Evolutionary conservation across 192 early-diverging fungal species (phyloP), one percentile per base, ranked within the genome.

Genomic region (Tieghemiomyces parasiticus): DNA sequence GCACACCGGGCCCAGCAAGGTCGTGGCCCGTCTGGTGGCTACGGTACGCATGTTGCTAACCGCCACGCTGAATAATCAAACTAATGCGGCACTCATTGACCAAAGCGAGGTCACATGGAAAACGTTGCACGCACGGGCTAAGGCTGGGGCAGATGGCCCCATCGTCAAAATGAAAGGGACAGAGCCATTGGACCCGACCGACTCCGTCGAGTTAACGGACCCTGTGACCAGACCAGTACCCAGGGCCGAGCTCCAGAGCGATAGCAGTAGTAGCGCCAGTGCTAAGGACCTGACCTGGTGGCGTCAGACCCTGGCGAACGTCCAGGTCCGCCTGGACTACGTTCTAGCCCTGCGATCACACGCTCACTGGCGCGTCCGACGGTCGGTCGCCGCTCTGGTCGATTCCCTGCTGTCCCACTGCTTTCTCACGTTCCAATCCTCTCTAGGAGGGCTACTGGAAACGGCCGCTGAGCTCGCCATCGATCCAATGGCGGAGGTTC

Each of bases 331-430:
- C 34, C 19, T 56, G 19, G 16, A 34, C 3, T 13, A 33, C 31
- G 24, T 56, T 33, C 0, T 56, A 34, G 31, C 16, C 20, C 54
- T 56, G 16, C 54, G 32, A 29, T 3, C 9, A 8, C 54, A 56
- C 24, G 26, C 54, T 13, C 54, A 56, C 30, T 56, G 54, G 54
- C 54, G 54, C 13, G 54, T 56, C 20, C 54, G 54, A 24, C 8
- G 9, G 34, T 26, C 54, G 20, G 54, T 56, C 29, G 32, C 54
- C 33, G 2, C 26, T 3, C 33, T 56, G 12, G 1, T 13, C 31
- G 20, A 26, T 19, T 8, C 6, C 24, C 28, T 56, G 13, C 33
- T 56, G 30, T 8, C 20, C 20, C 16, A 31, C 14, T 56, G 54
- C 34, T n/a, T 35, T 1, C 31, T 56, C 28, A 56, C 54, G 10